These are phyloP conservation scores for Isabelozyma heimii DNA, from an alignment of 805 yeast genomes.

Conservation along the genomic window DNA sequence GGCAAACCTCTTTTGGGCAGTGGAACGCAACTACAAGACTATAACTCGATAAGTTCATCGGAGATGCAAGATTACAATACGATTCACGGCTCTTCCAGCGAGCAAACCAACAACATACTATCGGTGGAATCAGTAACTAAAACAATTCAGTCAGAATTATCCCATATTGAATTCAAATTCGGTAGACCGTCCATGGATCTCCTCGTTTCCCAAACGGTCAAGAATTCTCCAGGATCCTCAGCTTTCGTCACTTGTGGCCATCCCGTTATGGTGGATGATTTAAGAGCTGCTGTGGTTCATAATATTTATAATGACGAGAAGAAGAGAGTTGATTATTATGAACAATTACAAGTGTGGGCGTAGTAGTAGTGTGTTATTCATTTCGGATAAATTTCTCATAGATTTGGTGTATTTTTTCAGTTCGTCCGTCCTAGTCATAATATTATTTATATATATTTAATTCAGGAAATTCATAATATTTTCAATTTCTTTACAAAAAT, in stretches of 20 bases:
- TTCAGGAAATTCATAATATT: too few relatives aligned
- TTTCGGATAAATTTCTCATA: too few relatives aligned
- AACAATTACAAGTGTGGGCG: slow-evolving; percentile 71
- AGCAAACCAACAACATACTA: background rate
- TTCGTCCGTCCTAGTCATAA: background rate
- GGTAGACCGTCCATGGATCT: slow-evolving; percentile 44
- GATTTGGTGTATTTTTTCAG: background rate
- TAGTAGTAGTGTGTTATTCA: slow-evolving; percentile 7
- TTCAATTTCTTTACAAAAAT: too few relatives aligned
- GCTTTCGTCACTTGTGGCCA: slow-evolving; percentile 32
- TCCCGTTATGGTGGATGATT: slow-evolving; percentile 31
- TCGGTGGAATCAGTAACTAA: slow-evolving; percentile 5
- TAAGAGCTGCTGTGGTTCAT: slow-evolving; percentile 35
- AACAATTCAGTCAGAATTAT: slow-evolving; percentile 6
- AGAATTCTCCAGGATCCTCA: slow-evolving; percentile 34
- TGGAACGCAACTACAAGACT: background rate
- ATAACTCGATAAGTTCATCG: background rate
- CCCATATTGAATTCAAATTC: slow-evolving; percentile 28
- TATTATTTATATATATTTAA: too few relatives aligned
- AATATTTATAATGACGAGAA: slow-evolving; percentile 29
- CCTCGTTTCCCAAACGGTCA: slow-evolving; percentile 29
- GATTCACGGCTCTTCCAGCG: background rate
- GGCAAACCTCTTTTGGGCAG: background rate
- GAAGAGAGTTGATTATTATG: slow-evolving; percentile 62
- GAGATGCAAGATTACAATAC: background rate